Evolutionary conservation across 192 early-diverging fungal species (phyloP).

Genomic region (Backusella morwellensis): DNA sequence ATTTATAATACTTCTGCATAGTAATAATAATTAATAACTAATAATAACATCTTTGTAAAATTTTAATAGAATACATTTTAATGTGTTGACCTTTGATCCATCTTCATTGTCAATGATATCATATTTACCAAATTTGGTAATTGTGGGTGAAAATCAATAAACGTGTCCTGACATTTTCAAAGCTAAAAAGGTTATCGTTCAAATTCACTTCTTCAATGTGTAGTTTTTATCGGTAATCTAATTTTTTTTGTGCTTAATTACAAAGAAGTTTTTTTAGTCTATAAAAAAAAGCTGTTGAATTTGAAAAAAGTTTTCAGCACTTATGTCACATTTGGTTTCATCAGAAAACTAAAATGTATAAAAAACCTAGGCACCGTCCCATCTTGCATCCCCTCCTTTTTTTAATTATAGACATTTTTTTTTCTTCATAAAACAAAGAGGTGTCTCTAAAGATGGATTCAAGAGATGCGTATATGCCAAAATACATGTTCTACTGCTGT

Average conservation of each 20-base stretch:
- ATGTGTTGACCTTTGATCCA: background rate
- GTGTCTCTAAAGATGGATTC: conserved; percentile 35
- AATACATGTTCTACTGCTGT: conserved; percentile 44
- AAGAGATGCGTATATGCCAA: conserved; percentile 34
- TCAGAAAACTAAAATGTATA: background rate
- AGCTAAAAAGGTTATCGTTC: background rate
- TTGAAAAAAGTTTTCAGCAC: background rate
- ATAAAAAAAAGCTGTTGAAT: background rate
- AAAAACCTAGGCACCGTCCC: background rate
- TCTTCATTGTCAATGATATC: background rate
- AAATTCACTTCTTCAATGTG: background rate
- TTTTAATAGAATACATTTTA: background rate
- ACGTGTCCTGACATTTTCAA: background rate
- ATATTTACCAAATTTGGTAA: background rate
- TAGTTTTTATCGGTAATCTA: background rate
- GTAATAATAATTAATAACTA: background rate
- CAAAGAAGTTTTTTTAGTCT: background rate
- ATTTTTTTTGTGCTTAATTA: background rate
- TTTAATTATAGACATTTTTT: background rate
- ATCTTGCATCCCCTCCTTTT: background rate
- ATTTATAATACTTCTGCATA: background rate
- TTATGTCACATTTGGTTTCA: background rate
- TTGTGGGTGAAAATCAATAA: background rate
- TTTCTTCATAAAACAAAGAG: background rate
- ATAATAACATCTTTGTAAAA: background rate